Evolutionary conservation across 2,329 filamentous ascomycete genomes (phyloP).

Genomic region (Cladophialophora carrionii): DNA sequence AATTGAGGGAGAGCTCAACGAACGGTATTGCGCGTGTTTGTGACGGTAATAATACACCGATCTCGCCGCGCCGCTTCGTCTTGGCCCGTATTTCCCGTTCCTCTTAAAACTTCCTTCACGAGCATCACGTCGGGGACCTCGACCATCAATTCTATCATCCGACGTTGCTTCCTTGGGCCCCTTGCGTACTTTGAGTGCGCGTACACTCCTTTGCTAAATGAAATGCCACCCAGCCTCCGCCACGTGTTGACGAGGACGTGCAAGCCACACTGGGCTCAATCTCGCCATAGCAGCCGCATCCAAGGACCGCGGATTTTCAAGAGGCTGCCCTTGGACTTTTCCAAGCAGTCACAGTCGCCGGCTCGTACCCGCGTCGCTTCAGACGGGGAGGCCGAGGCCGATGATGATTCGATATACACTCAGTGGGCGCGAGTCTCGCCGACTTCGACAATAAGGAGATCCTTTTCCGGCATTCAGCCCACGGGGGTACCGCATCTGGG

Average conservation of each 20-base stretch:
- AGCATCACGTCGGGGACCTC: not conserved
- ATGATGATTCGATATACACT: conserved; percentile 6
- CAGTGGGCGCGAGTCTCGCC: conserved; percentile 13
- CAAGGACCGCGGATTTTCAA: not conserved
- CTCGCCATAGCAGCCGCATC: conserved; percentile 14
- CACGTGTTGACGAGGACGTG: conserved; percentile 12
- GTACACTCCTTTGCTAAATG: conserved; percentile 29
- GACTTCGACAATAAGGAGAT: conserved; percentile 46
- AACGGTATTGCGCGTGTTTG: not conserved
- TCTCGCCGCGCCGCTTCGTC: not conserved
- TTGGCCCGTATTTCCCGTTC: not conserved
- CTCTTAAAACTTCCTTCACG: not conserved
- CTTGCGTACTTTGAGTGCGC: conserved; percentile 24
- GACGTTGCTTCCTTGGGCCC: not conserved
- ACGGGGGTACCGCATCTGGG: conserved; percentile 92
- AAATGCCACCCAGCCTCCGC: conserved; percentile 20
- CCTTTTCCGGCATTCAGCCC: conserved; percentile 97
- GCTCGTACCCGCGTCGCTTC: not conserved
- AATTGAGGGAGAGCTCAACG: not conserved
- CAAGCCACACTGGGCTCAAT: conserved; percentile 3
- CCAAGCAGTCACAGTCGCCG: not conserved
- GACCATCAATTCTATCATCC: conserved; percentile 3
- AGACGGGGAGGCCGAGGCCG: not conserved
- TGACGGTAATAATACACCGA: not conserved
- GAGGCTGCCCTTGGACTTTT: not conserved